Percentiles rank a stretch among this genome's conserved stretches.
These are phyloP conservation scores for Cystofilobasidium capitatum DNA, from an alignment of 768 basidiomycete genomes.

Conservation along the genomic window DNA sequence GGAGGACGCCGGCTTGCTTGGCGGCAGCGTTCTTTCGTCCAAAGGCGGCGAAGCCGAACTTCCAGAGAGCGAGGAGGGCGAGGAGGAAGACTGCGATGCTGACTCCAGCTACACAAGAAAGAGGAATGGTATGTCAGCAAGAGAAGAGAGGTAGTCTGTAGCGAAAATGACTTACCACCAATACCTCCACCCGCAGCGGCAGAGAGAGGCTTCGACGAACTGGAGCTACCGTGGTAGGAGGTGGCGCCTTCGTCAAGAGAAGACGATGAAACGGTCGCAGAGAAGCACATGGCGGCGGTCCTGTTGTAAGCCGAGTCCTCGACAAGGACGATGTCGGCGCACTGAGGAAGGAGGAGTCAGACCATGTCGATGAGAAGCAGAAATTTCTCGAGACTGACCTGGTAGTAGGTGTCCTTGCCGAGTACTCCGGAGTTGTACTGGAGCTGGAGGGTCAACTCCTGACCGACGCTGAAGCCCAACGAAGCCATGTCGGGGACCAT, in stretches of 20 bases:
- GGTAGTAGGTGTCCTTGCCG: background rate
- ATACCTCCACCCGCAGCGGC: background rate
- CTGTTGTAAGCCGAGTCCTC: background rate
- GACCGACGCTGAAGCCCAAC: background rate
- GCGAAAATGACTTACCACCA: background rate
- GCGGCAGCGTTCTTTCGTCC: background rate
- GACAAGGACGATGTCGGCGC: conserved; percentile 2
- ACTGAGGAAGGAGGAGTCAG: background rate
- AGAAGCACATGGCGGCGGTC: background rate
- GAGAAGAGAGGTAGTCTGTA: background rate
- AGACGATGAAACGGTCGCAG: background rate
- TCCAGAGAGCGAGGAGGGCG: background rate
- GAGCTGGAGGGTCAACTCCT: background rate
- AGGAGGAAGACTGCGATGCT: background rate
- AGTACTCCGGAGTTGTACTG: background rate
- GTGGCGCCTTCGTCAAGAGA: background rate
- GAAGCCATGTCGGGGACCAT: background rate
- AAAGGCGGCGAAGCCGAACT: background rate
- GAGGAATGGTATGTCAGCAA: background rate
- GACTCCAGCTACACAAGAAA: background rate
- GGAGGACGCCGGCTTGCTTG: background rate
- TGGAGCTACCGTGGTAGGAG: background rate
- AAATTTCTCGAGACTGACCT: background rate
- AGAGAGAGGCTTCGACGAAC: background rate
- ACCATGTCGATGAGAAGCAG: background rate